These are phyloP conservation scores for Venturia aucupariae DNA, from an alignment of 2,329 filamentous ascomycete genomes.

Conservation along the genomic window DNA sequence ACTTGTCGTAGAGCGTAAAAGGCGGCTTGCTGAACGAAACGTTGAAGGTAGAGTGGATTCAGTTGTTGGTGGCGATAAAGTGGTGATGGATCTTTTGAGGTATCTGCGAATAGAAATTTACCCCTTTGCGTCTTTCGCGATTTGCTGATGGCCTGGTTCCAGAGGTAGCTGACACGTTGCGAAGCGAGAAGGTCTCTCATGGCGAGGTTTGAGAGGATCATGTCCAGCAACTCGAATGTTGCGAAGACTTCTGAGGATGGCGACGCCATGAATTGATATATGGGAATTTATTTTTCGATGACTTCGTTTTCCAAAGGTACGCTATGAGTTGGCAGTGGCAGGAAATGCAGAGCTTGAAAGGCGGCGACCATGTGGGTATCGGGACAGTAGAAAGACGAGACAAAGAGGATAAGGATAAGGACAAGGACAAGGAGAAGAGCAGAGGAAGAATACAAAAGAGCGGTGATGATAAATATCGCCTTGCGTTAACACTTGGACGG, in stretches of 20 bases:
- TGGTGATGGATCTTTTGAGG: not conserved
- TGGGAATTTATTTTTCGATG: not conserved
- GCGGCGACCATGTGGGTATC: not conserved
- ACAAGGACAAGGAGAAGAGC: not conserved
- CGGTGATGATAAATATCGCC: too few relatives aligned
- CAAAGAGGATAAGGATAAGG: too few relatives aligned
- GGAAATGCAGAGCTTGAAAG: not conserved
- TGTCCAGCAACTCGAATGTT: conserved; percentile 5
- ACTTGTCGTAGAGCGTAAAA: conserved; percentile 1
- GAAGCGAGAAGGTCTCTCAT: conserved; percentile 9
- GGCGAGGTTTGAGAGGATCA: conserved; percentile 10
- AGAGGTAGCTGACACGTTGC: conserved; percentile 9
- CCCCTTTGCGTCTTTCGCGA: not conserved
- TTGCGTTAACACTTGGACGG: not conserved
- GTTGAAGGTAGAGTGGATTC: conserved; percentile 11
- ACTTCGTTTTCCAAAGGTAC: not conserved
- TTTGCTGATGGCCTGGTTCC: conserved; percentile 4
- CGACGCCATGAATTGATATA: not conserved
- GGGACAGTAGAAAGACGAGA: not conserved
- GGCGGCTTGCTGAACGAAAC: conserved; percentile 11
- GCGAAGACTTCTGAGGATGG: not conserved
- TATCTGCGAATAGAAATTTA: conserved; percentile 3
- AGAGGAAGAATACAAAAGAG: too few relatives aligned
- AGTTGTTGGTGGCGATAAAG: not conserved
- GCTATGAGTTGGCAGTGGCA: not conserved